Evolutionary conservation across 2,329 filamentous ascomycete genomes (phyloP).

Genomic region (Rosellinia necatrix): DNA sequence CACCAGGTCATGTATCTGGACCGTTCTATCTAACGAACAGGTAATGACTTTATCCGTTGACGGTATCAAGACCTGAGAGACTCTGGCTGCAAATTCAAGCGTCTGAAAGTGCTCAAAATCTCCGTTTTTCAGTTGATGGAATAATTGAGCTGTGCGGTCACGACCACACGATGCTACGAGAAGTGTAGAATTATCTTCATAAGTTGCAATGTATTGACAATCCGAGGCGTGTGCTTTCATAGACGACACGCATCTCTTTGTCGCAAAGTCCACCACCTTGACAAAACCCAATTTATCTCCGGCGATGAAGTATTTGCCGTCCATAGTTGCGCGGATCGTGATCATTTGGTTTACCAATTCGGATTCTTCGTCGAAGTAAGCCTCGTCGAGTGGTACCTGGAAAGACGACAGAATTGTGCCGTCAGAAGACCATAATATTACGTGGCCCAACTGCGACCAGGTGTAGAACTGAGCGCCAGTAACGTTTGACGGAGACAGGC

Average conservation of each 20-base stretch:
- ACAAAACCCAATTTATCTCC: conserved; percentile 89
- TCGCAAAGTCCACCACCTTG: conserved; percentile 67
- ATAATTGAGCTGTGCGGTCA: conserved; percentile 94
- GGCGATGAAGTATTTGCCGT: conserved; percentile 71
- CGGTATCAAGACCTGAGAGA: conserved; percentile 75
- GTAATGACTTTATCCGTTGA: conserved; percentile 78
- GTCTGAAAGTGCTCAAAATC: conserved; percentile 84
- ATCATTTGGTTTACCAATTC: conserved; percentile 63
- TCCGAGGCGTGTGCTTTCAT: conserved; percentile 87
- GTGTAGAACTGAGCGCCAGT: conserved; percentile 79
- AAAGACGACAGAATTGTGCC: conserved; percentile 70
- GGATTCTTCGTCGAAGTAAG: conserved; percentile 52
- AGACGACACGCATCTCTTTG: conserved; percentile 66
- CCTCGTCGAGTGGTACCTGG: conserved; percentile 71
- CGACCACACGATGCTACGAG: conserved; percentile 83
- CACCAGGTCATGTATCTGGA: conserved; percentile 81
- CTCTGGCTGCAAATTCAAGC: conserved; percentile 87
- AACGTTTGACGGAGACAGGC: conserved; percentile 63
- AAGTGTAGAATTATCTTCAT: conserved; percentile 62
- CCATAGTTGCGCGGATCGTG: conserved; percentile 62
- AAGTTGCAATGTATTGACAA: conserved; percentile 79
- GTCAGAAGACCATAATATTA: conserved; percentile 81
- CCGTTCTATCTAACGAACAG: conserved; percentile 83
- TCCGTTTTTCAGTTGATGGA: conserved; percentile 61
- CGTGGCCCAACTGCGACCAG: conserved; percentile 80